A percentile compares a stretch with the other conserved stretches of the same genome.
phyloP scores from a whole-genome alignment of 768 basidiomycete species.

The Lactarius psammicola region DNA sequence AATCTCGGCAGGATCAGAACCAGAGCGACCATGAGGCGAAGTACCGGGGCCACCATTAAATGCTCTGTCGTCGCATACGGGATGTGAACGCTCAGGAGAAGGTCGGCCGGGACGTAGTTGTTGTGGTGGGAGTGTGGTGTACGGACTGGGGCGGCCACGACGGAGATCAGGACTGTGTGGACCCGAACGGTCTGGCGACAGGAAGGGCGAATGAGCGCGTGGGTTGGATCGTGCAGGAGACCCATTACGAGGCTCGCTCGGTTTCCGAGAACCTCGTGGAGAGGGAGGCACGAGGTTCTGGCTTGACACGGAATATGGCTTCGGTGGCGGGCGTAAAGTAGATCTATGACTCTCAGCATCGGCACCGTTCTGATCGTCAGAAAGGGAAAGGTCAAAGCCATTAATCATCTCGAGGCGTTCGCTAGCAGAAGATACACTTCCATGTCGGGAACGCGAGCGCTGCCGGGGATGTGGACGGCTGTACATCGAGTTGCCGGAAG shows the following conservation, averaged over 20 bases:
- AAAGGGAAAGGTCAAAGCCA: conserved; percentile 66
- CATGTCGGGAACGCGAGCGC: conserved; percentile 49
- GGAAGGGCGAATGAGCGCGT: conserved; percentile 26
- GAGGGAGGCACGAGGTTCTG: conserved; percentile 31
- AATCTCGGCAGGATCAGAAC: conserved; percentile 47
- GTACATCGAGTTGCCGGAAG: conserved; percentile 41
- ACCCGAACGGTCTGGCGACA: conserved; percentile 27
- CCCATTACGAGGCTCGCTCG: conserved; percentile 24
- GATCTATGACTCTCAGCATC: conserved; percentile 49
- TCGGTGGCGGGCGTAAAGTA: conserved; percentile 44
- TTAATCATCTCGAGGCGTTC: conserved; percentile 54
- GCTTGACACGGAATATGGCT: conserved; percentile 38
- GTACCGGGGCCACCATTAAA: conserved; percentile 12
- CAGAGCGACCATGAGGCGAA: conserved; percentile 43
- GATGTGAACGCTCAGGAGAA: conserved; percentile 31
- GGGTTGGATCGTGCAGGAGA: conserved; percentile 23
- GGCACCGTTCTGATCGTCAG: conserved; percentile 58
- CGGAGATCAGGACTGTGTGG: conserved; percentile 22
- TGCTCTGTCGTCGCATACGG: conserved; percentile 23
- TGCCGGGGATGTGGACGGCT: conserved; percentile 42
- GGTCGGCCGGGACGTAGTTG: conserved; percentile 27
- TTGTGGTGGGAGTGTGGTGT: conserved; percentile 4
- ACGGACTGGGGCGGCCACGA: conserved; percentile 20
- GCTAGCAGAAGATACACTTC: conserved; percentile 69
- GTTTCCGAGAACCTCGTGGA: conserved; percentile 21